Conservation (phyloP, 2,329 filamentous ascomycete species). For the Ophiostoma sp. region DNA sequence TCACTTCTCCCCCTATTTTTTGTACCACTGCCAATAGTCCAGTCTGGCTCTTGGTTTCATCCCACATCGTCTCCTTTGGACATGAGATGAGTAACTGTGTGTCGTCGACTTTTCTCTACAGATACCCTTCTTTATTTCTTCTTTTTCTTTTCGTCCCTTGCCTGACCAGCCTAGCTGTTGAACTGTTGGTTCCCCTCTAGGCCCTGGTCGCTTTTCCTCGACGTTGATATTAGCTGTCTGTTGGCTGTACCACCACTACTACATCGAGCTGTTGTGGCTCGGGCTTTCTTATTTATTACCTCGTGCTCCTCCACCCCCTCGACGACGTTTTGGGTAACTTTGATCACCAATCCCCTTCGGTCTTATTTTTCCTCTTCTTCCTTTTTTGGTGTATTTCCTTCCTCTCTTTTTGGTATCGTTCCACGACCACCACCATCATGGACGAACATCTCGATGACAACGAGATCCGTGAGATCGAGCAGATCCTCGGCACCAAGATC, state of each 20-base stretch:
- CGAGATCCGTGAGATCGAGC: constrained; percentile 25
- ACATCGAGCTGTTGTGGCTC: not conserved
- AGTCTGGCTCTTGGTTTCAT: not conserved
- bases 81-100: not conserved
- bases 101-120: not conserved
- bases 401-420: not conserved
- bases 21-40: not conserved
- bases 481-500: constrained; percentile 32
- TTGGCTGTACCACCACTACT: not conserved
- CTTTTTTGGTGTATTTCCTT: not conserved
- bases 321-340: not conserved
- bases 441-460: constrained; percentile 26
- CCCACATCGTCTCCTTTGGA: not conserved
- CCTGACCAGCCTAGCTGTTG: not conserved
- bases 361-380: not conserved
- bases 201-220: not conserved
- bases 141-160: not conserved
- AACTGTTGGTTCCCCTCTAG: not conserved
- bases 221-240: not conserved
- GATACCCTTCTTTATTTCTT: not conserved
- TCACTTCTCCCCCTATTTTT: not conserved
- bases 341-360: not conserved
- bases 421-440: constrained; percentile 5
- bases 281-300: not conserved
- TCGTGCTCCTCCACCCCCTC: not conserved